Percentiles rank a stretch among this genome's conserved stretches.
Evolutionary conservation across 2,329 filamentous ascomycete species (phyloP).

Genomic region (Fusarium buxicola): DNA sequence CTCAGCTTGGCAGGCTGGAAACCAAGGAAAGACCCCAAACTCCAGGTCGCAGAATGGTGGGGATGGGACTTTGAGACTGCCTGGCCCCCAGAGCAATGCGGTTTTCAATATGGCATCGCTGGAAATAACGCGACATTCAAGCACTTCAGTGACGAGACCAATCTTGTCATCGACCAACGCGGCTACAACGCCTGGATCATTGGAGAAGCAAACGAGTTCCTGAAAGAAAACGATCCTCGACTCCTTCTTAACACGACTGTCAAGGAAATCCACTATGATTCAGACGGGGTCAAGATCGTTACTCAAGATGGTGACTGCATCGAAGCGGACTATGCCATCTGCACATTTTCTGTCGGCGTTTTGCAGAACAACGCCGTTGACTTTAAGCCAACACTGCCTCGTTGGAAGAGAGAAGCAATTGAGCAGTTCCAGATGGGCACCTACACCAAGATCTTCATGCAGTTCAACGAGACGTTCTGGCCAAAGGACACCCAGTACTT

Average conservation of each 20-base stretch:
- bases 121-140: constrained; percentile 72
- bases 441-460: constrained; percentile 79
- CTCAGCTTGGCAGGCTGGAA: constrained; percentile 72
- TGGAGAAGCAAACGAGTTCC: constrained; percentile 67
- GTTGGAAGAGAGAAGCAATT: constrained; percentile 73
- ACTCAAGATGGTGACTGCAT: constrained; percentile 67
- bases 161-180: constrained; percentile 70
- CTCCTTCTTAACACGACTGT: constrained; percentile 70
- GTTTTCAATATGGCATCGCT: constrained; percentile 65
- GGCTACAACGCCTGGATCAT: constrained; percentile 70
- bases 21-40: constrained; percentile 64
- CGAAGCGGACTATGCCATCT: constrained; percentile 70
- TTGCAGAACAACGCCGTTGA: constrained; percentile 70
- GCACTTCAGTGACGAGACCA: constrained; percentile 70
- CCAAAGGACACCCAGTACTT: constrained; percentile 56
- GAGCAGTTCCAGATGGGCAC: constrained; percentile 75
- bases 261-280: constrained; percentile 63
- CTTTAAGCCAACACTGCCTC: constrained; percentile 69
- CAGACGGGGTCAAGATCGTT: constrained; percentile 63
- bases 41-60: constrained; percentile 72
- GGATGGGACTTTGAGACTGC: constrained; percentile 69
- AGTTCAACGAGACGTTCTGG: constrained; percentile 77
- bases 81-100: constrained; percentile 65
- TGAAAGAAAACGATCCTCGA: constrained; percentile 65
- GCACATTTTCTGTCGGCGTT: constrained; percentile 76